phyloP scores from a whole-genome alignment of 2,329 filamentous ascomycete species.

The Xylariaceae sp. region DNA sequence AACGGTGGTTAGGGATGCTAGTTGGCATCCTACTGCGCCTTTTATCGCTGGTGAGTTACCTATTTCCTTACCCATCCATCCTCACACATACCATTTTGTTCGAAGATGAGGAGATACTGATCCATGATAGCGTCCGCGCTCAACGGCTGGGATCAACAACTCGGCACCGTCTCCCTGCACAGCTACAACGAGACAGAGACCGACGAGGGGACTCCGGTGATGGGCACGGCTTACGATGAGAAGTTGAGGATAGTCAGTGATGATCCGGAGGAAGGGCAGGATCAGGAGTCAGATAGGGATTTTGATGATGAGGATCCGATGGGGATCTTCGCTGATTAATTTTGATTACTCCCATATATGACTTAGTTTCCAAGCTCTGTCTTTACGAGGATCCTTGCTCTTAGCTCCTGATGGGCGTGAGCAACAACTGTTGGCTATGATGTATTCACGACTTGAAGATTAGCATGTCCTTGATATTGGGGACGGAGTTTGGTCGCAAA shows the following conservation, averaged over 20 bases:
- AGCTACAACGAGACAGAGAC: conserved; percentile 66
- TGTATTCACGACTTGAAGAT: no score
- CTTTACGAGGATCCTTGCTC: no score
- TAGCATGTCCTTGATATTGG: no score
- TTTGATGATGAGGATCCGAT: no score
- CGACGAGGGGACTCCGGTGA: conserved; percentile 59
- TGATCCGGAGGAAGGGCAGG: conserved; percentile 1
- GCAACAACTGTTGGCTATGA: no score
- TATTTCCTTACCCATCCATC: background rate
- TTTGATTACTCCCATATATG: no score
- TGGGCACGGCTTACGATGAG: conserved; percentile 59
- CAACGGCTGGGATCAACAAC: conserved; percentile 71
- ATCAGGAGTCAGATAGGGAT: no score
- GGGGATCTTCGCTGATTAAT: no score
- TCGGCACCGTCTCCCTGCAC: conserved; percentile 74
- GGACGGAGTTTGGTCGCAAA: no score
- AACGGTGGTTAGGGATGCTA: conserved; percentile 81
- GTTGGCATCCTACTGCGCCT: conserved; percentile 84
- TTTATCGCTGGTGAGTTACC: conserved; percentile 60
- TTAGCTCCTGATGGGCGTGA: no score
- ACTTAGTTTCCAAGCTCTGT: no score
- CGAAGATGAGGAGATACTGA: conserved; percentile 6
- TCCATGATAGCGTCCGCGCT: conserved; percentile 65
- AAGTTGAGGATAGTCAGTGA: conserved; percentile 42
- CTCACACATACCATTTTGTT: no score